Base-by-base conservation (phyloP, 495 filamentous ascomycete species). In the Trichocladium antarcticum region DNA sequence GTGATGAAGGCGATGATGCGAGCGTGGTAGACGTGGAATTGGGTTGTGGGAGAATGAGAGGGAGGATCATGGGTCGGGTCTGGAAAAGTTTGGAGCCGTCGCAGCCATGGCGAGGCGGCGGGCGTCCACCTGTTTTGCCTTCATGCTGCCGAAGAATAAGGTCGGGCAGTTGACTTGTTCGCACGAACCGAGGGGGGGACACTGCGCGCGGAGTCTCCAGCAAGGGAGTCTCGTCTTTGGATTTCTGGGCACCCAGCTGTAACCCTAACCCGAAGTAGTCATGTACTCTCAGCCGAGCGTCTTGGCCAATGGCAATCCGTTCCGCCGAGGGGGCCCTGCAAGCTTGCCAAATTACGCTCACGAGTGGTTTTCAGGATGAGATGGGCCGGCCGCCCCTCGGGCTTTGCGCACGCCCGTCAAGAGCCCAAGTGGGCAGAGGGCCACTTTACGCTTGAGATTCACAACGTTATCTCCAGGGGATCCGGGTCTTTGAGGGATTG, bases 71-170 rank as follows among this genome's bases (percentile, higher is more conserved):
- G 48, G 58, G 47, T 49, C 47, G 44, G 50, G 53, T 35, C 31
- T 52, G 56, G 49, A 58, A 57, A 62, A 62, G 61, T 62, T 62
- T 57, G 61, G 61, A 57, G 49, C 45, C 61, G 49, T 61, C 59
- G 58, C 58, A 63, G 58, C 58, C 61, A 57, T 59, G 47, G 50
- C 51, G 58, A 59, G 59, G 61, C 56, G 57, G 58, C 56, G 55
- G 58, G 60, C 56, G 52, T 60, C 57, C 57, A 62, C 57, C 60
- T 64, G 61, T 64, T 64, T 64, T 64, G 61, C 58, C 61, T 64
- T 64, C 61, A 64, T 64, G 61, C 58, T 64, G 61, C 50, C 54
- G 62, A 61, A 62, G 61, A 59, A 54, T 55, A 56, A 59, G 54
- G 61, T 63, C 58, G 56, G 60, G 56, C 59, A 51, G 59, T 62